Percentiles rank a stretch among this genome's conserved stretches.
These are phyloP conservation scores for Aspergillus sojae DNA, from an alignment of 2,329 filamentous ascomycete species.

Conservation along the genomic window DNA sequence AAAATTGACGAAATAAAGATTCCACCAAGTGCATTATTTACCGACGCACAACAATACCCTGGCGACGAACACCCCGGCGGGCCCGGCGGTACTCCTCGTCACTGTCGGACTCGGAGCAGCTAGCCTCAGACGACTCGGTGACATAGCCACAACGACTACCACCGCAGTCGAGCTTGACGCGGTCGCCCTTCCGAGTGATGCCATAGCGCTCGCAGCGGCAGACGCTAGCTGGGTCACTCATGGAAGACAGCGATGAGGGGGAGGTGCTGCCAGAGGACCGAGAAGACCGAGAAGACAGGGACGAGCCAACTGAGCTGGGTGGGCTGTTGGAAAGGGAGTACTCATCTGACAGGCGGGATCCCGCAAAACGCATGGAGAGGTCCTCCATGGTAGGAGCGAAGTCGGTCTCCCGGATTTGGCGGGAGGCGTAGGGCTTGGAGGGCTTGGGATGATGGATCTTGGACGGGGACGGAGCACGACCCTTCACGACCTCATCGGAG, in stretches of 20 bases:
- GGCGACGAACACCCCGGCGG: conserved; percentile 37
- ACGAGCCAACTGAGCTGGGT: conserved; percentile 65
- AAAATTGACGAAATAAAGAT: neutral
- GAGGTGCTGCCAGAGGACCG: conserved; percentile 64
- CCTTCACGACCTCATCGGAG: conserved; percentile 76
- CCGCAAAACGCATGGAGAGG: conserved; percentile 74
- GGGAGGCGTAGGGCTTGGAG: conserved; percentile 81
- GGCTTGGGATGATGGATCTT: conserved; percentile 92
- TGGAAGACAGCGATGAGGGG: conserved; percentile 63
- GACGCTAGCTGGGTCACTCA: conserved; percentile 62
- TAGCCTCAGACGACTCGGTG: conserved; percentile 64
- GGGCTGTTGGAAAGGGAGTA: conserved; percentile 75
- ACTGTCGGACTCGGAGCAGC: conserved; percentile 63
- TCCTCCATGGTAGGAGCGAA: conserved; percentile 79
- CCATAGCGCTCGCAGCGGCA: conserved; percentile 97
- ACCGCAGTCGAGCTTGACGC: conserved; percentile 95
- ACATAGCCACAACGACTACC: conserved; percentile 83
- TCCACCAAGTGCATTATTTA: conserved; percentile 24
- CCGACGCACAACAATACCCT: conserved; percentile 44
- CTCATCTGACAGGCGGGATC: conserved; percentile 70
- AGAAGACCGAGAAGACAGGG: conserved; percentile 77
- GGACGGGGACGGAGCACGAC: conserved; percentile 82
- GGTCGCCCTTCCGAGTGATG: conserved; percentile 88
- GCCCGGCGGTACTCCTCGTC: conserved; percentile 43
- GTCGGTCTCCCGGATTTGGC: conserved; percentile 80